Evolutionary conservation across 2,329 filamentous ascomycete genomes (phyloP), one percentile per base, ranked within the genome.

Genomic region (Cercospora berteroae): DNA sequence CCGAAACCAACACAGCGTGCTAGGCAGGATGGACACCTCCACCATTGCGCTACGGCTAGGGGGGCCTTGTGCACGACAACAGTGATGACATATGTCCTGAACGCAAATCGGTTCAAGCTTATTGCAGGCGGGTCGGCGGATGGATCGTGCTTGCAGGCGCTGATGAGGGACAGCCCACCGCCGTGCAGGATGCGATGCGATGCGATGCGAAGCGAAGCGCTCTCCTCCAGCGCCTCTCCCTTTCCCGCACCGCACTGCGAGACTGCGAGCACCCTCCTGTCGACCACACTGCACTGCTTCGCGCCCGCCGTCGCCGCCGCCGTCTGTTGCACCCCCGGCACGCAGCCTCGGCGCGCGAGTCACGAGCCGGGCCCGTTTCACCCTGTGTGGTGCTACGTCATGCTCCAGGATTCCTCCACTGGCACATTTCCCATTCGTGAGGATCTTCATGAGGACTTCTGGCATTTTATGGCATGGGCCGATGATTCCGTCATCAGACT

Each of bases 391-490:
- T 25, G 6, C 61, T 20, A 63, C 61, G 61, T 63, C 61, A 63
- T 50, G 29, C 44, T 39, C 61, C 29, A 57, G 61, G 61, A 63
- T 63, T 31, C 13, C 5, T 18, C 29, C 48, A 42, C 27, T 31
- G 42, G 50, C 44, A 16, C 29, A 42, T 55, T 52, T 39, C 58
- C 58, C 58, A 60, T 60, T 60, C 58, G 61, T 48, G 60, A 63
- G 61, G 29, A 44, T 57, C 61, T 56, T 57, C 48, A 39, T 52
- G 27, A 63, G 60, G 16, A 52, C 42, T 63, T 36, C 42, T 63
- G 60, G 48, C 61, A 63, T 63, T 48, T 31, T 5, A 29, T 29
- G 20, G 48, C 44, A 63, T 39, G 60, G 60, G 61, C 61, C 61
- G 44, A 23, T 63, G 60, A 25, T 16, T 63, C 48, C 23, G 60